Percentiles rank a stretch among this genome's conserved stretches.
Conservation (phyloP, 441 rosid genomes). For the Euphorbia corollata region DNA sequence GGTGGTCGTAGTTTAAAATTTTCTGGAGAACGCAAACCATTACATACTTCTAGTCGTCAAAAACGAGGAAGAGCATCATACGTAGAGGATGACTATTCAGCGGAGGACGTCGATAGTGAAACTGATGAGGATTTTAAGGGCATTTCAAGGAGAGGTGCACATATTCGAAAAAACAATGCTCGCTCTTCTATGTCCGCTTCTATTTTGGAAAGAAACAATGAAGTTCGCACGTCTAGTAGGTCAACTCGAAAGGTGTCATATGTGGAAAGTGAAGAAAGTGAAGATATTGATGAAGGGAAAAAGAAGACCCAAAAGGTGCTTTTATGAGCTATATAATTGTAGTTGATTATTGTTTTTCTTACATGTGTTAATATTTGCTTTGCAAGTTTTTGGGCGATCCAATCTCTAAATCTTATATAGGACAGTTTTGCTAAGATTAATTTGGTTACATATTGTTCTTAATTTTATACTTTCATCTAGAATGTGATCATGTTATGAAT, state of each 20-base stretch:
- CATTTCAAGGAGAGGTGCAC: conserved; percentile 53
- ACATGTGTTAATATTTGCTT: background rate
- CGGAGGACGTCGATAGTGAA: conserved; percentile 64
- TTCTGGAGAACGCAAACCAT: conserved; percentile 42
- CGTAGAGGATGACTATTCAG: conserved; percentile 69
- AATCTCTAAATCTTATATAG: background rate
- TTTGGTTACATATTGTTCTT: background rate
- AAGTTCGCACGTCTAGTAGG: conserved; percentile 86
- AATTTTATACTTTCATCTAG: background rate
- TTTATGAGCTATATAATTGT: conserved; percentile 7
- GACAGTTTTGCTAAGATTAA: background rate
- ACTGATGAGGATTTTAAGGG: conserved; percentile 58
- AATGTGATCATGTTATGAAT: background rate
- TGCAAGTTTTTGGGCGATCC: background rate
- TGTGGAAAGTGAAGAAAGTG: conserved; percentile 99
- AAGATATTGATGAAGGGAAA: conserved; percentile 78
- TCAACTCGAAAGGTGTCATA: conserved; percentile 93
- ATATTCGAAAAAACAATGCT: conserved; percentile 56
- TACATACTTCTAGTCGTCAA: conserved; percentile 40
- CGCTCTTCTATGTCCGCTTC: conserved; percentile 35
- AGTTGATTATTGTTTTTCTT: background rate
- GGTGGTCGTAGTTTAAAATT: conserved; percentile 45
- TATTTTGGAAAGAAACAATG: conserved; percentile 47
- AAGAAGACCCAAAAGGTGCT: conserved; percentile 79
- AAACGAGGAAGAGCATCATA: conserved; percentile 57